Conservation (phyloP, 352 stramenopile genomes). For the Globisporangium emineosum region DNA sequence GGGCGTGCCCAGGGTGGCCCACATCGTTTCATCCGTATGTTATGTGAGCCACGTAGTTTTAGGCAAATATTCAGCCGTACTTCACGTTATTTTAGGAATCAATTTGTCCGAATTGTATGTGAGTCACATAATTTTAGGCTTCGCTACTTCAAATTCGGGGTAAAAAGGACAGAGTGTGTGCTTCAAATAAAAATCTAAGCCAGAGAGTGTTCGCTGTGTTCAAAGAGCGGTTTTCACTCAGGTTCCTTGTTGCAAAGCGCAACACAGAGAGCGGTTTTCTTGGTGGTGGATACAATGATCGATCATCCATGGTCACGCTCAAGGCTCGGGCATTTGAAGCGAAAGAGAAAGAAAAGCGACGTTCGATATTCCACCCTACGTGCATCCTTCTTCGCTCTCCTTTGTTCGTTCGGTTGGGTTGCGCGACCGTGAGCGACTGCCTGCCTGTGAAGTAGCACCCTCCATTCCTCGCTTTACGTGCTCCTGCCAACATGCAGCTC, state of each 20-base stretch:
- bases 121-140: neutral
- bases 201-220: neutral
- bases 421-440: neutral
- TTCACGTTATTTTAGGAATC: neutral
- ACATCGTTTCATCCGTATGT: neutral
- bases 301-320: neutral
- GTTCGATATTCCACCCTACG: neutral
- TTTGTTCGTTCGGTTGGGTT: too few relatives aligned
- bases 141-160: neutral
- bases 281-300: neutral
- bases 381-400: neutral
- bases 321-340: too few relatives aligned
- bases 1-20: conserved; percentile 4
- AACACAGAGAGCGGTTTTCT: neutral
- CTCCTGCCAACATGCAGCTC: conserved; percentile 52
- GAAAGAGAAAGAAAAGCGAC: neutral
- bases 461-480: neutral
- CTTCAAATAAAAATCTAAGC: neutral
- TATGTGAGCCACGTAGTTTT: neutral
- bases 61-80: neutral
- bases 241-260: neutral
- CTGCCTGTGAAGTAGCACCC: neutral
- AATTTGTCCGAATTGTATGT: neutral
- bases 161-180: neutral
- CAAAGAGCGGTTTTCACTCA: neutral